These are phyloP conservation scores for Trypanosoma cruzi DNA, from an alignment of 208 protist genomes.

Conservation along the genomic window DNA sequence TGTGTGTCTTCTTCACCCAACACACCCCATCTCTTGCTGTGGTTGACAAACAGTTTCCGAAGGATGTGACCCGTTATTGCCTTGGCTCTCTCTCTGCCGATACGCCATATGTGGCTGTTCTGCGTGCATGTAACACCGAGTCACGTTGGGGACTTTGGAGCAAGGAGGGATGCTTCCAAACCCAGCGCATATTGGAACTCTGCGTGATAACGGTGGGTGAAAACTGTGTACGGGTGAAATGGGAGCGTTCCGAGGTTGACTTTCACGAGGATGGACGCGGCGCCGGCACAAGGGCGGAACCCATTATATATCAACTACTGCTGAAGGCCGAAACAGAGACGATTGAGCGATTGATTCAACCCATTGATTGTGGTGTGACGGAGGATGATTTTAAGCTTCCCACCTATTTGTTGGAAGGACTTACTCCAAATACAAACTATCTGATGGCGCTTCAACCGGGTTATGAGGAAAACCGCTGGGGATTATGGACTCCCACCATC, in stretches of 20 bases:
- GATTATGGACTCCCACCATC: constrained; percentile 75
- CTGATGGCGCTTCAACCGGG: constrained; percentile 83
- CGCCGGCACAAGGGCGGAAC: constrained; percentile 16
- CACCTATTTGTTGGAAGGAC: constrained; percentile 57
- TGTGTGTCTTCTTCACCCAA: constrained; percentile 81
- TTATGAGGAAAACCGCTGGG: constrained; percentile 81
- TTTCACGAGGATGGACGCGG: constrained; percentile 20
- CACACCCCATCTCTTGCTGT: constrained; percentile 73
- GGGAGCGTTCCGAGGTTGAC: constrained; percentile 57
- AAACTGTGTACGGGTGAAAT: constrained; percentile 74
- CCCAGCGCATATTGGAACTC: constrained; percentile 55
- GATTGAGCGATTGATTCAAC: constrained; percentile 31
- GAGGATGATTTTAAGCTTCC: constrained; percentile 30
- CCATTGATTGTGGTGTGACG: constrained; percentile 22
- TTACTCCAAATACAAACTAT: constrained; percentile 75
- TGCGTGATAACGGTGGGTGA: constrained; percentile 61
- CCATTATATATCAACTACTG: constrained; percentile 35
- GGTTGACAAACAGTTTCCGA: constrained; percentile 88
- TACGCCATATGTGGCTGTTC: constrained; percentile 81
- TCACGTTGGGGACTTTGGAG: constrained; percentile 90
- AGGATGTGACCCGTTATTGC: constrained; percentile 59
- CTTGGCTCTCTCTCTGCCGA: constrained; percentile 56
- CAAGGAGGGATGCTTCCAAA: constrained; percentile 74
- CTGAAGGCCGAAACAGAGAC: constrained; percentile 26
- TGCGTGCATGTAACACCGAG: constrained; percentile 72